Base-by-base conservation (phyloP, 805 yeast genomes). In the Lipomyces kockii region DNA sequence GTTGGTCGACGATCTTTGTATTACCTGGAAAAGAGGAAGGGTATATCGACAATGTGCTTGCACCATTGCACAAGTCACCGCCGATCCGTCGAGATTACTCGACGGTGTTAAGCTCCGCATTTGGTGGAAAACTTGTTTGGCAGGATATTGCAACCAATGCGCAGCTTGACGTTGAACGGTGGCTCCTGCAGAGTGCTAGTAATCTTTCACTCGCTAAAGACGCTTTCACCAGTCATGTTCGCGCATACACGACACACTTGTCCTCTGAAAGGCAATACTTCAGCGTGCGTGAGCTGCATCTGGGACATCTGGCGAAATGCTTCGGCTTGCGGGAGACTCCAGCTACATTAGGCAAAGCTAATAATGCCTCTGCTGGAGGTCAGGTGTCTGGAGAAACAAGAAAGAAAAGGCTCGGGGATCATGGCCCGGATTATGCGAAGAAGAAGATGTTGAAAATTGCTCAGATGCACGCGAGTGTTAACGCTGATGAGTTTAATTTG, bases 311-410 rank as follows among this genome's bases (percentile, higher is more conserved):
- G 74, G 98, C 98, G 25, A 95, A 95, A 77, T 85, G 95, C 71
- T 96, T 96, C 78, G 99, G 94, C 1, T 81, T 95, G 62, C 87
- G 99, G 79, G 99, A 95, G 74, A 89, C 97, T 7, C 99, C 99
- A 35, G 92, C 67, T 5, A 53, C 53, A 90, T 81, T 86, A 85
- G 73, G 82, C 90, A 75, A 92, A 46, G 37, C 34, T 46, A 55
- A 93, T 39, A 78, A 79, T 46, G 74, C 74, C 67, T 43, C 78
- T 74, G 39, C 76, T 72, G 61, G 61, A 22, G 56, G 74, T 63
- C 61, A 75, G 56, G 75, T 74, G 68, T 51, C 57, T 52, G 71
- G 58, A 64, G 60, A 35, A 64, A 20, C 71, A 72, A 61, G 65
- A 63, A 66, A 57, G 76, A 78, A 20, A 78, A 78, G 64, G 39